Evolutionary conservation across 768 basidiomycete genomes (phyloP).

Genomic region (Thelephora ganbajun): DNA sequence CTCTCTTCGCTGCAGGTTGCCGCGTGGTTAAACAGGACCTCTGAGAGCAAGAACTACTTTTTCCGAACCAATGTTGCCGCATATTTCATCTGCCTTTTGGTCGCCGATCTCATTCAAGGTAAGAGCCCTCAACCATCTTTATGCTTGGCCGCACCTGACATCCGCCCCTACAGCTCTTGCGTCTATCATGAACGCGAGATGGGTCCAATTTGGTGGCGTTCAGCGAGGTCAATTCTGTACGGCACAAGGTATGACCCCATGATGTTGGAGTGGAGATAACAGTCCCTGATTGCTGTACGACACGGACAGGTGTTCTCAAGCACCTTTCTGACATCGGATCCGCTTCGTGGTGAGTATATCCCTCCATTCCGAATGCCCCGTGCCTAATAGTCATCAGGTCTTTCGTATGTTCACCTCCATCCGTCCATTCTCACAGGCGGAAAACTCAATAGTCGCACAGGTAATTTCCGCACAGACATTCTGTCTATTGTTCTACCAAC

Average conservation of each 20-base stretch:
- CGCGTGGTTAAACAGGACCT: conserved; percentile 32
- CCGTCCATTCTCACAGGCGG: background rate
- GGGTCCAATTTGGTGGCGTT: conserved; percentile 27
- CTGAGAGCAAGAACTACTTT: conserved; percentile 28
- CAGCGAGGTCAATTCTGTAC: conserved; percentile 26
- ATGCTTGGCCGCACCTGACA: background rate
- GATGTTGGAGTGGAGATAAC: background rate
- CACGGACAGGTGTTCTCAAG: conserved; percentile 26
- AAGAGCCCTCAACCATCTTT: background rate
- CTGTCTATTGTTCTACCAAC: conserved; percentile 29
- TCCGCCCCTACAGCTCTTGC: conserved; percentile 15
- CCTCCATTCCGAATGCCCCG: no score
- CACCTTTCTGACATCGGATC: conserved; percentile 35
- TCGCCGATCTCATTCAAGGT: conserved; percentile 36
- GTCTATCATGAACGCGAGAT: conserved; percentile 28
- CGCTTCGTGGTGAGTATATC: conserved; percentile 25
- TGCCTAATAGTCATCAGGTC: background rate
- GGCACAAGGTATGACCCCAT: conserved; percentile 21
- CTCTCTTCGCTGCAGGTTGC: conserved; percentile 22
- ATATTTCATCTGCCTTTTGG: conserved; percentile 37
- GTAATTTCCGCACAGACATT: conserved; percentile 39
- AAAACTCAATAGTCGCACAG: conserved; percentile 7
- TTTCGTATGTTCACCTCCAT: background rate
- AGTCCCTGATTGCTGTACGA: background rate
- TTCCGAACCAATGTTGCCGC: conserved; percentile 39